Conservation (phyloP, 2,329 filamentous ascomycete species). For the Colletotrichum sp. region DNA sequence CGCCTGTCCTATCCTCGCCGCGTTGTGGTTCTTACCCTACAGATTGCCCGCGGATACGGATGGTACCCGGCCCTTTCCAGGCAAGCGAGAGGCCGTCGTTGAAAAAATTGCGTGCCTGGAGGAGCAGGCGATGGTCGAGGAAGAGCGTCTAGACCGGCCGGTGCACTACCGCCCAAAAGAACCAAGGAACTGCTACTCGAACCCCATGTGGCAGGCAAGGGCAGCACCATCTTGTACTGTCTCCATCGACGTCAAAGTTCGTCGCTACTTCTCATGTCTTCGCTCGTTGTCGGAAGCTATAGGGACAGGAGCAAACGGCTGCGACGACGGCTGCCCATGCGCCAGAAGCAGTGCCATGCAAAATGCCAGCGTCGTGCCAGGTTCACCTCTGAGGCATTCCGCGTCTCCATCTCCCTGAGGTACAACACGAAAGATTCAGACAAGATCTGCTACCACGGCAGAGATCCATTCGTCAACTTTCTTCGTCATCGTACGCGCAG, state of each 20-base stretch:
- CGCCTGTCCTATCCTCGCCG: neutral
- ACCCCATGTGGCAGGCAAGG: neutral
- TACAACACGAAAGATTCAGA: neutral
- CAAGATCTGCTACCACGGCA: neutral
- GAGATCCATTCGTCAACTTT: neutral
- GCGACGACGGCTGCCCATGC: neutral
- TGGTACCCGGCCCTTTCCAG: neutral
- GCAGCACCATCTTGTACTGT: neutral
- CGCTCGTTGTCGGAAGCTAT: neutral
- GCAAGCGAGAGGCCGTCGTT: neutral
- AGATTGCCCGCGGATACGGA: neutral
- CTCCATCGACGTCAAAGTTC: neutral
- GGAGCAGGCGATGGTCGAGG: neutral
- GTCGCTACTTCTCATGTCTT: neutral
- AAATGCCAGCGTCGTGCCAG: neutral
- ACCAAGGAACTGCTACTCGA: neutral
- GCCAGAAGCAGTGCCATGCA: neutral
- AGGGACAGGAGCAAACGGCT: neutral
- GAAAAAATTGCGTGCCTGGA: neutral
- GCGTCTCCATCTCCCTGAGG: neutral
- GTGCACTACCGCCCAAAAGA: neutral
- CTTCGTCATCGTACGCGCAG: conserved; percentile 8
- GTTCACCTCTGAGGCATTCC: neutral
- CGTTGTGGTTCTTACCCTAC: neutral
- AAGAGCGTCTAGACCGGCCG: conserved; percentile 5